Evolutionary conservation across 139 green algal genomes (phyloP), one percentile per base, ranked within the genome.

Genomic region (Pseudopediastrum boryanum): DNA sequence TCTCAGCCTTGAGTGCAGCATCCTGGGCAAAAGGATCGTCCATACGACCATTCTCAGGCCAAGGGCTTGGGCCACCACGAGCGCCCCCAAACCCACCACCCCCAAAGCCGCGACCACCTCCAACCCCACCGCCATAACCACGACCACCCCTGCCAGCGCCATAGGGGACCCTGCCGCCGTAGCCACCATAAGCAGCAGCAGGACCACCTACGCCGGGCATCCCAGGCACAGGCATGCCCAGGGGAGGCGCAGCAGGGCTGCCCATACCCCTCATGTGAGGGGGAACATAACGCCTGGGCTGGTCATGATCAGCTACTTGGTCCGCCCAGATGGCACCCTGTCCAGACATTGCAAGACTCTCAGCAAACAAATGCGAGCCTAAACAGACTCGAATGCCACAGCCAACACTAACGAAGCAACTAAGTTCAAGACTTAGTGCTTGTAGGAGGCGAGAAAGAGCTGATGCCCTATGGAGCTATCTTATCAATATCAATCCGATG

Each of bases 201-300:
- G 61, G 16, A 21, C 38, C 54, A 43, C 10, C 43, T 33, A 23
- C 65, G 6, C 42, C 50, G 13, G 12, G 56, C 72, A 51, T 52
- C 73, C 39, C 42, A 67, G 56, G 13, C 46, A 41, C 61, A 68
- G 36, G 78, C 38, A 4, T 23, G 33, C n/a, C 38, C 61, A 44
- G 68, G 35, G 79, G 79, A 65, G 81, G 81, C 13, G 79, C 74
- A 39, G 68, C 76, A 25, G 65, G 59, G 50, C 81, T 78, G 29
- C 70, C 86, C 51, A 86, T 65, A 31, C 79, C 83, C 29, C 91
- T 65, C 58, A 96, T 54, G 63, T 96, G 91, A 3, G 92, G 92
- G 35, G 92, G 92, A 1, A 96, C 89, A 71, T 96, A 96, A n/a
- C 90, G 78, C 16, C 65, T 52, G 29, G 31, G 35, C 36, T 82